phyloP scores from a whole-genome alignment of 2,329 filamentous ascomycete genomes.

The Cordyceps fumosorosea region DNA sequence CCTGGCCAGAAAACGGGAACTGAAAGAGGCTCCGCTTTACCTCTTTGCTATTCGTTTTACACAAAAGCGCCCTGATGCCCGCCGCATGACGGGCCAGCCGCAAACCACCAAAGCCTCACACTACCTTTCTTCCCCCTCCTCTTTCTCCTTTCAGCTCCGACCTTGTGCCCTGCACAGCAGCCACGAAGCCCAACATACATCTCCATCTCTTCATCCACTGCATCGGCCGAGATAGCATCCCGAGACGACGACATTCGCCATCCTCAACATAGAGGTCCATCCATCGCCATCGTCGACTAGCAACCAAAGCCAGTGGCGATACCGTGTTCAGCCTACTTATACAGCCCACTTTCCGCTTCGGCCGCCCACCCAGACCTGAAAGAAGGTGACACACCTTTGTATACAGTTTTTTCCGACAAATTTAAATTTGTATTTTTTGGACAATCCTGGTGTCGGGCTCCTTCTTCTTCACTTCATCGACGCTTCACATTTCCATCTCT shows the following conservation, averaged over 20 bases:
- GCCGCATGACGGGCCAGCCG: slow-evolving; percentile 10
- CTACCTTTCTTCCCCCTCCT: background rate
- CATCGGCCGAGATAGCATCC: background rate
- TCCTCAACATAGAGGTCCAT: background rate
- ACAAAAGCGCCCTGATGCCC: slow-evolving; percentile 12
- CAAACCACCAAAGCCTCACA: slow-evolving; percentile 6
- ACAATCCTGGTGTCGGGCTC: background rate
- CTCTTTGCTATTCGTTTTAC: background rate
- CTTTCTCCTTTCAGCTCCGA: background rate
- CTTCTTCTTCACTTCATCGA: background rate
- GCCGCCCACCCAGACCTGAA: background rate
- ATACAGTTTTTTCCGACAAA: too few relatives aligned
- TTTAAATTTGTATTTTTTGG: too few relatives aligned
- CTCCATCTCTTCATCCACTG: background rate
- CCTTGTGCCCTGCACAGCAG: background rate
- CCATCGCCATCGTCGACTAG: background rate
- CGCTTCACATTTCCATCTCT: background rate
- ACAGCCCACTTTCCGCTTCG: slow-evolving; percentile 10
- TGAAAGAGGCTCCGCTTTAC: slow-evolving; percentile 8
- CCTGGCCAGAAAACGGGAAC: background rate
- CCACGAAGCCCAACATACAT: background rate
- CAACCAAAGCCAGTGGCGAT: slow-evolving; percentile 5
- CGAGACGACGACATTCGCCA: background rate
- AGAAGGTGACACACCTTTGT: too few relatives aligned
- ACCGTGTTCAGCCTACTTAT: background rate